These are phyloP conservation scores for Trifolium subterraneum DNA, from an alignment of 306 rosid genomes.

Conservation along the genomic window DNA sequence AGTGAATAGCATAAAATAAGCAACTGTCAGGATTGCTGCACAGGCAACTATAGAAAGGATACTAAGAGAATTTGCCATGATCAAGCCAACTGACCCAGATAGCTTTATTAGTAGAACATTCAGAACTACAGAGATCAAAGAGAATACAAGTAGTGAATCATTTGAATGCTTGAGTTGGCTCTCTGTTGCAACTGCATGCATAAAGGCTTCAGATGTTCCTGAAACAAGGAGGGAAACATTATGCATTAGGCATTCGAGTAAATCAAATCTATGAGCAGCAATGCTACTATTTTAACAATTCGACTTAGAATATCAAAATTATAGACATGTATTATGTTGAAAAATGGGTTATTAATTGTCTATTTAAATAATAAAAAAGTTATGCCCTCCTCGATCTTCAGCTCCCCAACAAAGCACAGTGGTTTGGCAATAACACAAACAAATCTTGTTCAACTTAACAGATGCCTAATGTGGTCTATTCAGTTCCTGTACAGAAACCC, in stretches of 20 bases:
- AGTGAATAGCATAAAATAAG: slow-evolving; percentile 25
- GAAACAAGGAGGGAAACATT: slow-evolving; percentile 38
- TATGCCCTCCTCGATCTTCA: no score
- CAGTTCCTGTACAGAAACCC: no score
- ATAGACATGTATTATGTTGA: no score
- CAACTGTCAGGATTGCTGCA: slow-evolving; percentile 19
- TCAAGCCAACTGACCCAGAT: slow-evolving; percentile 90
- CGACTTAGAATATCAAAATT: no score
- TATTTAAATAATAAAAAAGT: no score
- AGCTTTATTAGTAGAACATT: slow-evolving; percentile 69
- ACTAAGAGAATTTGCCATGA: slow-evolving; percentile 86
- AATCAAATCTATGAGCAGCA: no score
- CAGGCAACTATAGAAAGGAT: slow-evolving; percentile 60
- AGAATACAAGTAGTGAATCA: slow-evolving; percentile 73
- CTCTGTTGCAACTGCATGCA: slow-evolving; percentile 92
- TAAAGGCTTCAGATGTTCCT: slow-evolving; percentile 96
- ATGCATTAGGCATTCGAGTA: neutral
- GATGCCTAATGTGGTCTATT: no score
- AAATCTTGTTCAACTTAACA: no score
- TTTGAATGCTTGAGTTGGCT: slow-evolving; percentile 82
- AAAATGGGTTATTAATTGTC: no score
- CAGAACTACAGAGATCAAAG: slow-evolving; percentile 72
- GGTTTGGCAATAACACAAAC: no score
- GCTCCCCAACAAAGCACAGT: no score
- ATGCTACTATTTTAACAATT: no score